Conservation (phyloP, 176 grass and related monocot genomes). For the Oropetium thomaeum region DNA sequence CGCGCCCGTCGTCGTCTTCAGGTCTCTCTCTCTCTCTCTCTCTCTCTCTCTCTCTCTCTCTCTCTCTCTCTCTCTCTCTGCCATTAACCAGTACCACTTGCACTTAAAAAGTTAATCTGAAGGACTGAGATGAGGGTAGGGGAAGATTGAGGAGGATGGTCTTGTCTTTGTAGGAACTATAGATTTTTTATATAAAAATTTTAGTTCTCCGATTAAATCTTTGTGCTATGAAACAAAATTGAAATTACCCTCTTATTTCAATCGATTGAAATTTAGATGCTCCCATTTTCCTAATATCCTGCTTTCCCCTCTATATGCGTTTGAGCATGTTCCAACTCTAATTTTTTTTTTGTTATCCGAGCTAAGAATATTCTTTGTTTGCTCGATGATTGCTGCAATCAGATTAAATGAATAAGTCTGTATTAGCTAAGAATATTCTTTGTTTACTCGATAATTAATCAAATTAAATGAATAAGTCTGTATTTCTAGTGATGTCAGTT, state of each 20-base stretch:
- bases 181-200: too few relatives aligned
- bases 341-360: not conserved
- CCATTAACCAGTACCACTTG: not conserved
- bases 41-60: not conserved
- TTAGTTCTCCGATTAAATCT: too few relatives aligned
- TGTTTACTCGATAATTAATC: not conserved
- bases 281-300: not conserved
- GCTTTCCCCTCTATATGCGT: not conserved
- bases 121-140: not conserved
- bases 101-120: not conserved
- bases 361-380: constrained; percentile 17
- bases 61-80: not conserved
- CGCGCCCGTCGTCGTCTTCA: constrained; percentile 72
- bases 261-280: too few relatives aligned
- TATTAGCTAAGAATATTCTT: constrained; percentile 22
- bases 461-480: not conserved
- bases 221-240: too few relatives aligned
- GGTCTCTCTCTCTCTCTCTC: constrained; percentile 19
- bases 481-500: not conserved
- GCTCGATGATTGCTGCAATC: not conserved
- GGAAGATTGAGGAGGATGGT: not conserved
- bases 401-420: too few relatives aligned
- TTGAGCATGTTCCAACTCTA: constrained; percentile 10
- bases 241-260: too few relatives aligned
- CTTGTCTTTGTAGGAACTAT: too few relatives aligned